Conservation (phyloP, 768 basidiomycete species). For the Gautieria morchelliformis region DNA sequence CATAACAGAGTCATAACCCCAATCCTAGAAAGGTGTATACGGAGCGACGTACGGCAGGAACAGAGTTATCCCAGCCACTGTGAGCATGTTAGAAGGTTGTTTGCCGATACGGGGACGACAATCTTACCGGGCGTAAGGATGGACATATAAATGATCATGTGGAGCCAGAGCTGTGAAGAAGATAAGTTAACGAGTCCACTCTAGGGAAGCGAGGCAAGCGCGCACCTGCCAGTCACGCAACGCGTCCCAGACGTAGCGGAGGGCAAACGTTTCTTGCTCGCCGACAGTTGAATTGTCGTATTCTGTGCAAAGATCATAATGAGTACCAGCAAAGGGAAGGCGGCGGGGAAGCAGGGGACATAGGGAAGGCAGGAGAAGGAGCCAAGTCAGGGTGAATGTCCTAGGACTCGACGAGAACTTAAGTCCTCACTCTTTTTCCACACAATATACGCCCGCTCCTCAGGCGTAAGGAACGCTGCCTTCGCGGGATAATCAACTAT, state of each 20-base stretch:
- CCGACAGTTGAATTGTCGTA: conserved; percentile 47
- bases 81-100: no score
- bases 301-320: conserved; percentile 23
- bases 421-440: conserved; percentile 42
- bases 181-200: not conserved
- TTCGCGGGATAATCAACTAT: conserved; percentile 54
- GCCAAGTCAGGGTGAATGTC: not conserved
- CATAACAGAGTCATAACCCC: not conserved
- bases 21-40: not conserved
- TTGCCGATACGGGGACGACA: conserved; percentile 4
- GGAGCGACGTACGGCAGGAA: conserved; percentile 55
- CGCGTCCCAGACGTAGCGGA: conserved; percentile 43
- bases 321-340: no score
- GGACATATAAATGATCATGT: conserved; percentile 50
- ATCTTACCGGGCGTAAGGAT: conserved; percentile 47
- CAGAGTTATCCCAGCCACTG: conserved; percentile 61
- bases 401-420: not conserved
- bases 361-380: not conserved
- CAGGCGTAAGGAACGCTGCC: conserved; percentile 50
- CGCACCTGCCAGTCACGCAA: conserved; percentile 55
- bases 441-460: conserved; percentile 46
- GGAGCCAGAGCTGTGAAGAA: conserved; percentile 34
- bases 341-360: no score
- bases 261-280: conserved; percentile 52
- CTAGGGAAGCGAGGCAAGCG: not conserved